Base-by-base conservation (phyloP, 2,329 filamentous ascomycete species). In the Ophiostoma himal-ulmi region DNA sequence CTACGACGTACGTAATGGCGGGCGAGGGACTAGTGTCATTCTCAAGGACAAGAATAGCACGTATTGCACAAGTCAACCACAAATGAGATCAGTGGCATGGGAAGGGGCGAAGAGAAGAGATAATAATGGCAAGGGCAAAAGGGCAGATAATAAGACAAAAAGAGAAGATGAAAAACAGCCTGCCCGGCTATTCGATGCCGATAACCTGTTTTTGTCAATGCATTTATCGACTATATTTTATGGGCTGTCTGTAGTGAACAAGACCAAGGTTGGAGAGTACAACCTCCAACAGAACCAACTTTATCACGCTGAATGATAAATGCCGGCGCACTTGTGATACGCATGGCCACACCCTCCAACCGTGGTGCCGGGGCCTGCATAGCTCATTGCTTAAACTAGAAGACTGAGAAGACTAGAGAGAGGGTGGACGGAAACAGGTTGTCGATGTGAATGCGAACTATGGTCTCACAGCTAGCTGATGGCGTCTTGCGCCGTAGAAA, bases 291-390 rank as follows among this genome's bases (percentile, higher is more conserved):
- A 48, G 41, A 48, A n/a, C 17, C 17, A 48, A 20, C 44, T 48
- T 20, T 6, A 48, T 48, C 17, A 20, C 14, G 7, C 30, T 30
- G 30, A 30, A 30, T 30, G 30, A 52, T 2, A 20, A 62, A 11
- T 62, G 57, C 22, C 57, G 14, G 26, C 22, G 26, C 37, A 36
- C 14, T 20, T 34, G 57, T 62, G 26, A 48, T 34, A 68, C 41
- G 48, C 48, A 70, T 39, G 17, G 36, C 54, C 70, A 70, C 67
- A 70, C 70, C 69, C 69, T 44, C 69, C 69, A 70, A 36, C 66
- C 65, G 34, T 17, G 26, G 36, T 62, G 65, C 65, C 34, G 69
- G 69, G 66, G 52, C 30, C 17, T 36, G 30, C 62, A 36, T 36
- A 22, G 34, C 36, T 22, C 14, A 17, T 30, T 30, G 30, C 3